A percentile compares a stretch with the other conserved stretches of the same genome.
Evolutionary conservation across 2,329 filamentous ascomycete species (phyloP).

Genomic region (Aspergillus ochraceoroseus): DNA sequence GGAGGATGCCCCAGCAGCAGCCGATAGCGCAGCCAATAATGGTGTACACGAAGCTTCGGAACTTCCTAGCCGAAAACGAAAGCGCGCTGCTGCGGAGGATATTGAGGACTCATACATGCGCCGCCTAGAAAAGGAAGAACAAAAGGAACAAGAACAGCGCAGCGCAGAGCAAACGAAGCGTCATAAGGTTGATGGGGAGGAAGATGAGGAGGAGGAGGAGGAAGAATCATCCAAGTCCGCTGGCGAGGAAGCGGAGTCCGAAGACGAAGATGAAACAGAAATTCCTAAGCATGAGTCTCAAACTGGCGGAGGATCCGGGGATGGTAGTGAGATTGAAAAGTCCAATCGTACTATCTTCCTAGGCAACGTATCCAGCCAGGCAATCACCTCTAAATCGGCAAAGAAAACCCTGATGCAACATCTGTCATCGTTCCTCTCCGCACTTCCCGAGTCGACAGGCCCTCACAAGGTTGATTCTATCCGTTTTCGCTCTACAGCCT

Average conservation of each 20-base stretch:
- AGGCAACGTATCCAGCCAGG: constrained; percentile 78
- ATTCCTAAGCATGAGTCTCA: constrained; percentile 41
- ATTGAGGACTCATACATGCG: constrained; percentile 45
- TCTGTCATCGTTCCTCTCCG: constrained; percentile 67
- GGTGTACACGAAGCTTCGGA: constrained; percentile 19
- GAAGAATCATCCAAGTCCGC: constrained; percentile 8
- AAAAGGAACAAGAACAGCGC: constrained; percentile 35
- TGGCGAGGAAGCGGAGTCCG: constrained; percentile 14
- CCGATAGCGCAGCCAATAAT: constrained; percentile 50
- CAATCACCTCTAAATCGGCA: constrained; percentile 74
- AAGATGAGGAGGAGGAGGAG: constrained; percentile 53
- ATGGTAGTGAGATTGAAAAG: constrained; percentile 65
- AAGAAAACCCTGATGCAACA: constrained; percentile 74
- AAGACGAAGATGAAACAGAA: constrained; percentile 32
- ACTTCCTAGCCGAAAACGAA: constrained; percentile 47
- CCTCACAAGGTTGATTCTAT: constrained; percentile 79
- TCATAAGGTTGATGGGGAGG: constrained; percentile 37
- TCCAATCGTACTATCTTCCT: constrained; percentile 87
- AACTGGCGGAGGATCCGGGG: constrained; percentile 32
- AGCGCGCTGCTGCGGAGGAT: constrained; percentile 49
- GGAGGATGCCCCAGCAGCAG: constrained; percentile 42
- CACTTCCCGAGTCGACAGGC: constrained; percentile 46
- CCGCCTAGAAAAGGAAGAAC: constrained; percentile 42
- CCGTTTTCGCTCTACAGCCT: constrained; percentile 90
- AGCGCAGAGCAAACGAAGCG: constrained; percentile 38